Base-by-base conservation (phyloP, 2,329 filamentous ascomycete species). In the Sclerotinia minor region DNA sequence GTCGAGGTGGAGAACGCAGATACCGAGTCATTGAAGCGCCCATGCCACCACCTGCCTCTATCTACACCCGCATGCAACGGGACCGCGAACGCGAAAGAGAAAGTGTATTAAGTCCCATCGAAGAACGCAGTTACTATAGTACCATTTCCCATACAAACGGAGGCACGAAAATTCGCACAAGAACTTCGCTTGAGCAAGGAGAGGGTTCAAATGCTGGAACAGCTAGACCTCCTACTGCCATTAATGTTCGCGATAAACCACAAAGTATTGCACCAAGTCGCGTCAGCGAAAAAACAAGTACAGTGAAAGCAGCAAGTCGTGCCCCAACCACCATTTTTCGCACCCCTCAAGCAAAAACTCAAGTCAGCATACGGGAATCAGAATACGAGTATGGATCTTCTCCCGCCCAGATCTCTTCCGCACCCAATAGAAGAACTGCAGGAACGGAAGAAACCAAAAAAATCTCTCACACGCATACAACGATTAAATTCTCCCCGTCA, bases 11-110 rank as follows among this genome's bases (percentile, higher is more conserved):
- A 11, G 58, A 52, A 21, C 60, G 32, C 60, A 26, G 64, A 50
- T 67, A 67, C 19, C 24, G 64, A 13, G 64, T 67, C 19, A 60
- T 67, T 15, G 65, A 64, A 55, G 65, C 65, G 0, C 65, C 65
- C 8, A 64, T 65, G 45, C 67, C 63, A 9, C 57, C 67, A 4
- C 67, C 67, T 3, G 64, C 64, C 32, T 26, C 55, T 5, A 52
- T 17, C 19, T 67, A 60, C n/a, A 45, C 64, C 13, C 64, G 64
- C 19, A 35, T 47, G 3, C 64, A 49, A 55, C 52, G 58, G 8
- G 58, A 58, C 21, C 57, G 64, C 29, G 65, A 68, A 59, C 35
- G 64, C 7, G 65, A 66, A 47, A 47, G 58, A 44, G 58, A 64
- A n/a, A 60, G 64, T 1, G 61, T 53, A 3, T 3, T 67, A 1